Base-by-base conservation (phyloP, 2,329 filamentous ascomycete genomes). In the Camillea tinctor region DNA sequence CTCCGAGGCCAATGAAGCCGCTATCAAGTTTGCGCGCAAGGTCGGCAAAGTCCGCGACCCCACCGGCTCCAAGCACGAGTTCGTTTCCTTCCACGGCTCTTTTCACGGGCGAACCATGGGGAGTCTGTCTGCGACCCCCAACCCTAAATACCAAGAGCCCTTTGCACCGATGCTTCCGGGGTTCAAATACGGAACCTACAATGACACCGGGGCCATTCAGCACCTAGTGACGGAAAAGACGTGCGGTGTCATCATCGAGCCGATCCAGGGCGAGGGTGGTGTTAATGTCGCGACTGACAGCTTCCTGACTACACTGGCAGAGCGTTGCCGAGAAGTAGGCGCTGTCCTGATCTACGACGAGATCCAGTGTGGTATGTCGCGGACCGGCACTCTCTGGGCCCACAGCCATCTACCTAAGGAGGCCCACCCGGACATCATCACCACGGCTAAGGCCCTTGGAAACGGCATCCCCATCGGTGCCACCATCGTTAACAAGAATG, bases 61-160 rank as follows among this genome's bases (percentile, higher is more conserved):
- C 0, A 86, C 86, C 0, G 89, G 90, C 53, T 77, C 76, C 20
- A 97, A 98, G 79, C 76, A 86, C 68, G 93, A 97, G 71, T 79
- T 99, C 53, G 91, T 98, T 55, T 96, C 92, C 17, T 99, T 98
- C 81, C 80, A 91, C 69, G 89, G 90, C 69, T 93, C 92, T 48
- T 99, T 99, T 83, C 95, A 99, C 76, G 95, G 95, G 69, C 89
- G 95, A 60, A 98, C 95, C 17, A 96, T 98, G 92, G 95, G 95
- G 55, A 88, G 89, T 60, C 80, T 99, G 51, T 96, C 92, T n/a
- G 95, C 95, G 11, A 99, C 95, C 4, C 95, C 93, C 53, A 99
- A 98, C 78, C 92, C 93, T 19, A 99, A 99, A 76, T 99, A 99
- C 78, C 95, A 99, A 78, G 86, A 89, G 68, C 95, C 95, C 0